Percentiles rank a stretch among this genome's conserved stretches.
Conservation (phyloP, 1,284 basidiomycete species). For the Phylloboletellus chloephorus region DNA sequence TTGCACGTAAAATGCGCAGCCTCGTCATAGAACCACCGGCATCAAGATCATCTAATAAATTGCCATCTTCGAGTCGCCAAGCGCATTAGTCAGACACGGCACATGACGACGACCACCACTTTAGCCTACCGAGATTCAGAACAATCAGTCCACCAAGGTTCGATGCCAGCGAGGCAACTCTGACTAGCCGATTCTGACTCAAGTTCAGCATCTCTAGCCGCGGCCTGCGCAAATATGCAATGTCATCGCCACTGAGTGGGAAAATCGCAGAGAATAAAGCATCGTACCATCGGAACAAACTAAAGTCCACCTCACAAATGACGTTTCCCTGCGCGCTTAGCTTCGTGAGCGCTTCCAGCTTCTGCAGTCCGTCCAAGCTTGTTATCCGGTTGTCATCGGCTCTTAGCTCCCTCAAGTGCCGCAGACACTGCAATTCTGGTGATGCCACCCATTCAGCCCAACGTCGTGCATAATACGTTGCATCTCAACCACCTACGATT, state of each 20-base stretch:
- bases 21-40: constrained; percentile 53
- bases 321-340: constrained; percentile 79
- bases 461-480: background rate
- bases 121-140: constrained; percentile 78
- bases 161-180: constrained; percentile 55
- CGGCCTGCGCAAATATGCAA: constrained; percentile 45
- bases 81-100: constrained; percentile 16
- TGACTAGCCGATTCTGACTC: constrained; percentile 69
- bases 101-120: constrained; percentile 9
- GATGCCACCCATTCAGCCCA: constrained; percentile 9
- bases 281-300: constrained; percentile 65
- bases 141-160: constrained; percentile 57
- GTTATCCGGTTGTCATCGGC: constrained; percentile 81
- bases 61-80: constrained; percentile 56
- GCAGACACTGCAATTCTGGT: constrained; percentile 77
- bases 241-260: constrained; percentile 12
- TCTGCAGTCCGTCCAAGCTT: constrained; percentile 74
- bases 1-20: constrained; percentile 81
- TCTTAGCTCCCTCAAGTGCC: constrained; percentile 83
- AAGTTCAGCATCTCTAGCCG: constrained; percentile 81
- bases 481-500: constrained; percentile 56
- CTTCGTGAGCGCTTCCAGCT: constrained; percentile 76
- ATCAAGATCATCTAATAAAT: constrained; percentile 52
- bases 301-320: constrained; percentile 62
- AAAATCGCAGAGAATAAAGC: constrained; percentile 7